Percentiles rank a stretch among this genome's conserved stretches.
phyloP scores from a whole-genome alignment of 1,284 basidiomycete genomes.

The Moesziomyces sp. region DNA sequence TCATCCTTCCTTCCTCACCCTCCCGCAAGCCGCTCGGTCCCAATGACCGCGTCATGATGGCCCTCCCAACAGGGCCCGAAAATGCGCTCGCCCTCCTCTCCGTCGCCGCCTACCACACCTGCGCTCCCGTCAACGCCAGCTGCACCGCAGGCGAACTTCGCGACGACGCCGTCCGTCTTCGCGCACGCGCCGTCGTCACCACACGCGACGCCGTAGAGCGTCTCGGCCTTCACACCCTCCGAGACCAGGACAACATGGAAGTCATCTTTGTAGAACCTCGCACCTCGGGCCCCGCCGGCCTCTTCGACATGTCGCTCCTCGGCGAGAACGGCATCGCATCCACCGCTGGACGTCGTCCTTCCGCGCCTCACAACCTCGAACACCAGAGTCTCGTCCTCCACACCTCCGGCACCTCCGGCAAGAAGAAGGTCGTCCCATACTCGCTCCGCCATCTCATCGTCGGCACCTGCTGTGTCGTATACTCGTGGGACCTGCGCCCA shows the following conservation, averaged over 20 bases:
- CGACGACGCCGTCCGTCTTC: constrained; percentile 65
- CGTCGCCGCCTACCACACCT: constrained; percentile 65
- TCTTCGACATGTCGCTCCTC: constrained; percentile 63
- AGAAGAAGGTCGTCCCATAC: constrained; percentile 67
- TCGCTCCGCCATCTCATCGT: constrained; percentile 66
- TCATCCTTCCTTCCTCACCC: constrained; percentile 55
- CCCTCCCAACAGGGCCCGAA: constrained; percentile 65
- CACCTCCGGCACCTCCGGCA: constrained; percentile 67
- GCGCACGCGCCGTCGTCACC: constrained; percentile 65
- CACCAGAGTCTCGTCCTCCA: constrained; percentile 66
- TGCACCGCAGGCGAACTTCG: constrained; percentile 66
- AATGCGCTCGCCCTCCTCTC: constrained; percentile 64
- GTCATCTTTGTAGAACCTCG: constrained; percentile 65
- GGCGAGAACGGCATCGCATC: constrained; percentile 43
- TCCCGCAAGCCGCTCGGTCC: constrained; percentile 44
- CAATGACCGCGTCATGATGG: constrained; percentile 68
- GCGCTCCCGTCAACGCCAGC: constrained; percentile 66
- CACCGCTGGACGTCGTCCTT: constrained; percentile 49
- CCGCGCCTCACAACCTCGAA: constrained; percentile 57
- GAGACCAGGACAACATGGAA: constrained; percentile 63
- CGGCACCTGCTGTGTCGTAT: constrained; percentile 65
- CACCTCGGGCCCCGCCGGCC: constrained; percentile 58
- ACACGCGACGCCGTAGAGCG: constrained; percentile 63
- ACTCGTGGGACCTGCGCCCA: constrained; percentile 64
- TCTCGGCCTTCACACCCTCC: constrained; percentile 54